These are phyloP conservation scores for Lipomyces sp. DNA, from an alignment of 805 yeast species.

Conservation along the genomic window DNA sequence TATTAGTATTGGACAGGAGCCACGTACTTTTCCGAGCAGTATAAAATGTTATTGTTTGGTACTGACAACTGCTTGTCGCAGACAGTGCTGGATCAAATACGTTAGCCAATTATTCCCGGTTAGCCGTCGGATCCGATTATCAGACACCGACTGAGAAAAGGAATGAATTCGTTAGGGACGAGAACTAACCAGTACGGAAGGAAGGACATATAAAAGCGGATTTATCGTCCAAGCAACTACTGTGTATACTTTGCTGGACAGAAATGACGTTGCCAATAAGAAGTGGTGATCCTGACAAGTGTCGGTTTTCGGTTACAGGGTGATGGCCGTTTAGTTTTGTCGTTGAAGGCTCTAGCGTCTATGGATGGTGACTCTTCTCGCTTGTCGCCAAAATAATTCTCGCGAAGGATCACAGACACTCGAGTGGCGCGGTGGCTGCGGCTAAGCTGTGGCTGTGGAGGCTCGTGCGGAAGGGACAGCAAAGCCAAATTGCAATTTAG, in stretches of 20 bases:
- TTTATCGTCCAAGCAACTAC: neutral
- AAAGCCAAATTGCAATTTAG: too few relatives aligned
- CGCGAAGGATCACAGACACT: neutral
- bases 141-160: neutral
- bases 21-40: constrained; percentile 27
- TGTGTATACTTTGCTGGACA: neutral
- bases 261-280: neutral
- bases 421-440: neutral
- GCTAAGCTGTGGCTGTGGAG: neutral
- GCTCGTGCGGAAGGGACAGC: neutral
- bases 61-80: constrained; percentile 29
- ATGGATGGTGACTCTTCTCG: neutral
- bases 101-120: neutral
- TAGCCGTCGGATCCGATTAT: neutral
- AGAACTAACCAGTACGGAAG: constrained; percentile 26
- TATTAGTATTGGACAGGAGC: too few relatives aligned
- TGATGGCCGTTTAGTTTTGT: neutral
- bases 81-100: constrained; percentile 19
- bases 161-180: neutral
- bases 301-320: too few relatives aligned
- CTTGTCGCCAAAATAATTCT: neutral
- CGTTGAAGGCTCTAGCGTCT: too few relatives aligned
- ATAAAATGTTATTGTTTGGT: constrained; percentile 21
- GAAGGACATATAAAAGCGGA: constrained; percentile 23
- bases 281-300: neutral